A percentile compares a stretch with the other conserved stretches of the same genome.
These are phyloP conservation scores for Zygosaccharomyces pseudobailii DNA, from an alignment of 1,139 yeast species.

Conservation along the genomic window DNA sequence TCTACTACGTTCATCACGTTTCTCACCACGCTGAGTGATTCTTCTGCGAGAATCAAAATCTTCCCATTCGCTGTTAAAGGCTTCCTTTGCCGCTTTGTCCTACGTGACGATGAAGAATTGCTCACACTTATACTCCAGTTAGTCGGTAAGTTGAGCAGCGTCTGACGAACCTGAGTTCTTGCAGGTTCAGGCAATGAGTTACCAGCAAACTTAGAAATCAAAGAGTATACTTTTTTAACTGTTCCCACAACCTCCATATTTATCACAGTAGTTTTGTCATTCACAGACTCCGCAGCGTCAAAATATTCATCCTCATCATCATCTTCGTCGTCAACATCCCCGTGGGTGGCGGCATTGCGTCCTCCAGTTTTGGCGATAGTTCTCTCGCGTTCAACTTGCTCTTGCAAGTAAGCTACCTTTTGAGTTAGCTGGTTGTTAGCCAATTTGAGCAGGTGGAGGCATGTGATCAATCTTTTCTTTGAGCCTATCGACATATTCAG, in stretches of 20 bases:
- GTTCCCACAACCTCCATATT: slow-evolving; percentile 83
- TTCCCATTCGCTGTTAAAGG: slow-evolving; percentile 52
- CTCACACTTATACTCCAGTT: slow-evolving; percentile 49
- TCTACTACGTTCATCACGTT: slow-evolving; percentile 79
- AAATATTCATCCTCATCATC: slow-evolving; percentile 29
- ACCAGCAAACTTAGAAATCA: slow-evolving; percentile 81
- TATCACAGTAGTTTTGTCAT: slow-evolving; percentile 42
- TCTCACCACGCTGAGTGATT: slow-evolving; percentile 81
- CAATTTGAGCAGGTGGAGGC: slow-evolving; percentile 65
- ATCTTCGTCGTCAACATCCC: slow-evolving; percentile 24
- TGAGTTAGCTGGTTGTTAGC: slow-evolving; percentile 69
- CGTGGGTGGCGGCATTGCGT: slow-evolving; percentile 7
- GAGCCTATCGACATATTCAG: slow-evolving; percentile 56
- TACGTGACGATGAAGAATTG: slow-evolving; percentile 12
- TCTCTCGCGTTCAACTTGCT: slow-evolving; percentile 38
- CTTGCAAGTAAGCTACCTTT: slow-evolving; percentile 60
- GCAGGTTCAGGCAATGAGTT: slow-evolving; percentile 78
- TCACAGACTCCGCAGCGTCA: slow-evolving; percentile 34
- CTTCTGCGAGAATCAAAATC: slow-evolving; percentile 78
- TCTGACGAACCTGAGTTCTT: slow-evolving; percentile 74
- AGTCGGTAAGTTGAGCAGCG: slow-evolving; percentile 67
- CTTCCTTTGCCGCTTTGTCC: slow-evolving; percentile 8
- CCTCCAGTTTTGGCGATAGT: slow-evolving; percentile 6
- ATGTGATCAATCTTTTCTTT: slow-evolving; percentile 63
- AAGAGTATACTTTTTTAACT: slow-evolving; percentile 78